These are phyloP conservation scores for Rehmannia glutinosa DNA, from an alignment of 257 asterid species.

Conservation along the genomic window DNA sequence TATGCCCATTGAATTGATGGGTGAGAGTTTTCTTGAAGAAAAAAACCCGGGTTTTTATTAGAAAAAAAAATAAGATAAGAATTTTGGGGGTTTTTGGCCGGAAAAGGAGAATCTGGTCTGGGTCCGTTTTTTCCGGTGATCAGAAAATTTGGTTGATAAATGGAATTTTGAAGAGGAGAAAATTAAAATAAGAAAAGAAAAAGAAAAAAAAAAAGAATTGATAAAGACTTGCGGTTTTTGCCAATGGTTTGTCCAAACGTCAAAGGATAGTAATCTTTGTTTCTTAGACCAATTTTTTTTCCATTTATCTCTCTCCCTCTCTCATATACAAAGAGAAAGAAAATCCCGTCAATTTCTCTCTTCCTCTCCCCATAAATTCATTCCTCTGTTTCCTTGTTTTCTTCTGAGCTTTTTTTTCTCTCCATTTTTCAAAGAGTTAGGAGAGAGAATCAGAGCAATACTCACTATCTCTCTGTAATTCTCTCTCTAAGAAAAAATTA, in stretches of 20 bases:
- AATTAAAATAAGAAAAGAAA: not conserved
- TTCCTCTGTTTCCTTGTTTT: conserved; percentile 31
- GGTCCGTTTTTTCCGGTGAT: conserved; percentile 33
- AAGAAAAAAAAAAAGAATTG: not conserved
- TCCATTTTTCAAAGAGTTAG: conserved; percentile 36
- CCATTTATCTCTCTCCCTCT: conserved; percentile 12
- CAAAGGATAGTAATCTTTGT: conserved; percentile 42
- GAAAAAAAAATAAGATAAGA: conserved; percentile 2
- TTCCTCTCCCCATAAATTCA: conserved; percentile 37
- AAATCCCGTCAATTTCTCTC: conserved; percentile 76
- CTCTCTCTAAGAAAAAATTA: too few species aligned
- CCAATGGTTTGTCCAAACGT: conserved; percentile 62
- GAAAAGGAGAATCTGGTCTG: conserved; percentile 33
- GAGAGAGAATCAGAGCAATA: conserved; percentile 48
- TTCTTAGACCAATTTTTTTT: conserved; percentile 11
- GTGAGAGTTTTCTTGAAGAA: conserved; percentile 9
- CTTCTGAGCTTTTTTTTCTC: conserved; percentile 18
- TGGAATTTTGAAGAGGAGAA: conserved; percentile 18
- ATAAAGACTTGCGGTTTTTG: conserved; percentile 35
- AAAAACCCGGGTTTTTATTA: conserved; percentile 21
- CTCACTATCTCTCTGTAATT: conserved; percentile 26
- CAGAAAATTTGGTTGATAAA: conserved; percentile 20
- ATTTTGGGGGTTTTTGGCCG: conserved; percentile 31
- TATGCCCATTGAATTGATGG: conserved; percentile 16
- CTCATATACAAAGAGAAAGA: conserved; percentile 30